A percentile compares a stretch with the other conserved stretches of the same genome.
These are phyloP conservation scores for Paramarasmius palmivorus DNA, from an alignment of 1,284 basidiomycete genomes.

Conservation along the genomic window DNA sequence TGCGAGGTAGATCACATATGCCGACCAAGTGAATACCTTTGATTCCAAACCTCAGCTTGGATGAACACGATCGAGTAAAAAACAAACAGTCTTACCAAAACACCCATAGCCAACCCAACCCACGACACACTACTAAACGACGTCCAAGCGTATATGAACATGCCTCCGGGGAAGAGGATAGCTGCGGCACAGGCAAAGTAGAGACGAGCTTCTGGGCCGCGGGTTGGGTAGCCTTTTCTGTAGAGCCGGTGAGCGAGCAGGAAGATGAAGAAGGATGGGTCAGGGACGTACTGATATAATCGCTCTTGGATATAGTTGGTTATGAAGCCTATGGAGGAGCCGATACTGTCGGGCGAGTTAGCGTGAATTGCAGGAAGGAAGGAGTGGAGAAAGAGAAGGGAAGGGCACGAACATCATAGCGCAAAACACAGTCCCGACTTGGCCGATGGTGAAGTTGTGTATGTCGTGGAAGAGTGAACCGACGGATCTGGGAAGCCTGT, in stretches of 20 bases:
- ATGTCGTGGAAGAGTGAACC: conserved; percentile 59
- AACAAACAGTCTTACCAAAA: conserved; percentile 41
- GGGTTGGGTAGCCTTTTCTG: conserved; percentile 52
- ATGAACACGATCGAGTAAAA: neutral
- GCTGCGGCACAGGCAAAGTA: conserved; percentile 68
- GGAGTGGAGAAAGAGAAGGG: too few species aligned
- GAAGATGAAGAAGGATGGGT: neutral
- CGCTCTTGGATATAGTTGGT: conserved; percentile 66
- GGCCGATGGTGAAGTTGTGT: conserved; percentile 65
- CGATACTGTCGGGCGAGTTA: conserved; percentile 50
- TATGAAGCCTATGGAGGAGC: conserved; percentile 56
- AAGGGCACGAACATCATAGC: conserved; percentile 51
- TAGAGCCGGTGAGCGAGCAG: conserved; percentile 4
- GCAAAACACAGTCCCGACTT: conserved; percentile 64
- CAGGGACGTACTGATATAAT: conserved; percentile 54
- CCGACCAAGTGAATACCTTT: conserved; percentile 54
- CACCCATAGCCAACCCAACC: conserved; percentile 41
- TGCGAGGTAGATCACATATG: conserved; percentile 59
- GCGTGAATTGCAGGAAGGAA: neutral
- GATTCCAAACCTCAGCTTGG: neutral
- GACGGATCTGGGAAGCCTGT: conserved; percentile 47
- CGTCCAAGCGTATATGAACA: conserved; percentile 70
- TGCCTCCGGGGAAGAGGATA: conserved; percentile 59
- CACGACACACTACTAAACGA: conserved; percentile 53
- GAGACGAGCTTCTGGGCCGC: conserved; percentile 75